A percentile compares a stretch with the other conserved stretches of the same genome.
These are phyloP conservation scores for Ascochyta lentis DNA, from an alignment of 2,329 filamentous ascomycete genomes.

Conservation along the genomic window DNA sequence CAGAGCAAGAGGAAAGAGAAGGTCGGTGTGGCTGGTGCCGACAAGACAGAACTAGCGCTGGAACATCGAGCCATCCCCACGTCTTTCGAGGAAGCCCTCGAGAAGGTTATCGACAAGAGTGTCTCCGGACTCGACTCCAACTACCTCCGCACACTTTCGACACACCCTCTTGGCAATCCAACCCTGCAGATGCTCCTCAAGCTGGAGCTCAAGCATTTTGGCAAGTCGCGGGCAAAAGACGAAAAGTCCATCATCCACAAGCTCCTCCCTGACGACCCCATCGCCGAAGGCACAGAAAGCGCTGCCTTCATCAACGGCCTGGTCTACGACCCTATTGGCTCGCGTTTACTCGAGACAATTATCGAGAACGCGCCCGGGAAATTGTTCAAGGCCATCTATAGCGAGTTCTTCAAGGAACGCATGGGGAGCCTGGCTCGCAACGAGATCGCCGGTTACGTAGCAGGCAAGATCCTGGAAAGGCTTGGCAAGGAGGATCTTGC, in stretches of 20 bases:
- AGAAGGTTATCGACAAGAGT: slow-evolving; percentile 82
- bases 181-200: slow-evolving; percentile 89
- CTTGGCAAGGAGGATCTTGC: slow-evolving; percentile 86
- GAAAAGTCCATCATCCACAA: slow-evolving; percentile 74
- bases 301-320: slow-evolving; percentile 84
- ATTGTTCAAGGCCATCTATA: slow-evolving; percentile 87
- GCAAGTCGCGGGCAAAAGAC: slow-evolving; percentile 70
- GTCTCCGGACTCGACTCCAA: slow-evolving; percentile 77
- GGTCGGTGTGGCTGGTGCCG: slow-evolving; percentile 61
- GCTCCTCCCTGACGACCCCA: slow-evolving; percentile 79
- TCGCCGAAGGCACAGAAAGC: slow-evolving; percentile 74
- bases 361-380: slow-evolving; percentile 82
- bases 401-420: slow-evolving; percentile 77
- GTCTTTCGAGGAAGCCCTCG: slow-evolving; percentile 77
- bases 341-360: slow-evolving; percentile 86
- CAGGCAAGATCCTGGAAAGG: slow-evolving; percentile 80
- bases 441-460: slow-evolving; percentile 87
- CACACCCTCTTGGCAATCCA: slow-evolving; percentile 89
- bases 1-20: slow-evolving; percentile 94
- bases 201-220: slow-evolving; percentile 79
- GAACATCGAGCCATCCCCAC: slow-evolving; percentile 69
- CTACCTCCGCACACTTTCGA: slow-evolving; percentile 82
- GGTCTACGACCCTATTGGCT: slow-evolving; percentile 89
- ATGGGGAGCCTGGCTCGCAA: slow-evolving; percentile 85
- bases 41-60: slow-evolving; percentile 50